Conservation (phyloP, 345 rosid genomes). For the Eucalyptus pauciflora region DNA sequence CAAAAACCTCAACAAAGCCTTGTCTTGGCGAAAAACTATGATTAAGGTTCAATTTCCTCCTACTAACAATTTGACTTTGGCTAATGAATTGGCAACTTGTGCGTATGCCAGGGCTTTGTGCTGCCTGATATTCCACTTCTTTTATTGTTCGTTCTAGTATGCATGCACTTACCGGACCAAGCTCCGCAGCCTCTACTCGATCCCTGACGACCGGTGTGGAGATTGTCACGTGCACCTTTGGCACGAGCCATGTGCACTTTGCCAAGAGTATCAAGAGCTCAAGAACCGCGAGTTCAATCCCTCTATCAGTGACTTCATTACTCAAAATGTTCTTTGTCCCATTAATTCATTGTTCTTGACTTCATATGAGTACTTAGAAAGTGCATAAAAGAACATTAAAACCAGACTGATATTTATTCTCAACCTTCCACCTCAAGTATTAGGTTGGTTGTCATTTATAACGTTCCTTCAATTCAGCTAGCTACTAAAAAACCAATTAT, state of each 20-base stretch:
- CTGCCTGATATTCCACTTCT: neutral
- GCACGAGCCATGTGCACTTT: neutral
- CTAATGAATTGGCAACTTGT: neutral
- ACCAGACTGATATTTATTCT: neutral
- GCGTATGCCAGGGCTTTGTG: neutral
- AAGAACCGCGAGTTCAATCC: neutral
- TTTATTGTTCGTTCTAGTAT: neutral
- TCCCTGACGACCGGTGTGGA: neutral
- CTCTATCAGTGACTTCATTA: neutral
- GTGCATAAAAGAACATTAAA: neutral
- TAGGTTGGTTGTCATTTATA: no score
- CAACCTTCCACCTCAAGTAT: no score
- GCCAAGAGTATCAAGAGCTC: constrained; percentile 5
- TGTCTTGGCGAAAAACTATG: neutral
- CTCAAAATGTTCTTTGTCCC: neutral
- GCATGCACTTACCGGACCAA: constrained; percentile 3
- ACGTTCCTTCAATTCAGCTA: no score
- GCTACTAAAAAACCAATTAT: no score
- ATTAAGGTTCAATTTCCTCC: neutral
- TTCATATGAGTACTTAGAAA: neutral
- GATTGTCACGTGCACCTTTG: neutral
- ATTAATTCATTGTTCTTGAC: neutral
- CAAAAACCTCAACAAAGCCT: neutral
- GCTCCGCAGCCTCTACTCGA: neutral
- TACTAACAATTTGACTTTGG: neutral